Conservation (phyloP, 192 early-diverging fungal species). For the Coemansia sp. region DNA sequence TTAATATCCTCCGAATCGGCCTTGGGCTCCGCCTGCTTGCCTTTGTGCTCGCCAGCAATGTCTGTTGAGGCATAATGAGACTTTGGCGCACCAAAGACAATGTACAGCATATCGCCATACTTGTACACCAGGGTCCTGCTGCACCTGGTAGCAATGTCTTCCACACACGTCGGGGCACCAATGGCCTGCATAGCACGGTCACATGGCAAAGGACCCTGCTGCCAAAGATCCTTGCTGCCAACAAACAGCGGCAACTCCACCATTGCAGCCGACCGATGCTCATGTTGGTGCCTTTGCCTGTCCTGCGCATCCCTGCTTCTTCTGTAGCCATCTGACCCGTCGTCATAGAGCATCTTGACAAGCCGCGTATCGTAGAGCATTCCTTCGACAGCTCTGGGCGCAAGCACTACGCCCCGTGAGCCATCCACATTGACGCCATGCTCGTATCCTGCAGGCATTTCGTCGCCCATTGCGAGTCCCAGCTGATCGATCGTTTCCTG, state of each 20-base stretch:
- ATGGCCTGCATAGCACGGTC: background rate
- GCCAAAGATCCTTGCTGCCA: background rate
- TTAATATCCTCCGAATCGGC: background rate
- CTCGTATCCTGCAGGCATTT: conserved; percentile 37
- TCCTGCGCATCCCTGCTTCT: background rate
- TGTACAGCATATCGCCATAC: conserved; percentile 42
- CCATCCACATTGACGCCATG: conserved; percentile 45
- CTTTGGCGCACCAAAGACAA: conserved; percentile 12
- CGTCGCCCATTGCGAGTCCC: conserved; percentile 37
- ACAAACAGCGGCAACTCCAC: conserved; percentile 22
- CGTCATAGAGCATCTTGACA: conserved; percentile 17
- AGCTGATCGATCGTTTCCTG: conserved; percentile 30
- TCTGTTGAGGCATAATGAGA: background rate
- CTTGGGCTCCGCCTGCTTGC: background rate
- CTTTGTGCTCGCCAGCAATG: background rate
- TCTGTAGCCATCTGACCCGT: background rate
- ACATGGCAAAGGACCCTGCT: background rate
- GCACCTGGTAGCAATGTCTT: background rate
- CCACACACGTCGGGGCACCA: background rate
- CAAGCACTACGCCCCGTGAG: conserved; percentile 41
- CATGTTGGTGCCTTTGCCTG: background rate
- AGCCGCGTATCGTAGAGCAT: conserved; percentile 49
- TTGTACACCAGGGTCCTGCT: conserved; percentile 44
- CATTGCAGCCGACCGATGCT: conserved; percentile 1
- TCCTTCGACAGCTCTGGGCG: conserved; percentile 33